phyloP scores from a whole-genome alignment of 345 rosid genomes.

The Populus euphratica region DNA sequence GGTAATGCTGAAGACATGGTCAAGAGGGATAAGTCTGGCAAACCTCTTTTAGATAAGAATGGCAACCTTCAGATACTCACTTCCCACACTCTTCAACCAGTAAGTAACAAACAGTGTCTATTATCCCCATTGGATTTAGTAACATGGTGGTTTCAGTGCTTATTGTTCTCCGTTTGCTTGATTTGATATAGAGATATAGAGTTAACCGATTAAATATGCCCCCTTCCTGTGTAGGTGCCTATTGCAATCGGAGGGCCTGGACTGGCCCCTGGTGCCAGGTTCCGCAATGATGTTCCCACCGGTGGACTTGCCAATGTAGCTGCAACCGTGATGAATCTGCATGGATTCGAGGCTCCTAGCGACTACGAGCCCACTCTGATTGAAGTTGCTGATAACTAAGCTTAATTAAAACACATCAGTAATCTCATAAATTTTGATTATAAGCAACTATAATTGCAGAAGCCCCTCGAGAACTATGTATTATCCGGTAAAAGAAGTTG shows the following conservation, averaged over 20 bases:
- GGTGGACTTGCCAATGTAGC: conserved; percentile 94
- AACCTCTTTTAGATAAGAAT: conserved; percentile 59
- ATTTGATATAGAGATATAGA: background rate
- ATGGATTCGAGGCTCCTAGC: conserved; percentile 74
- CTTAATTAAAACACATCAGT: too few relatives aligned
- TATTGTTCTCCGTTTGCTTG: background rate
- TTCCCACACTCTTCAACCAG: conserved; percentile 92
- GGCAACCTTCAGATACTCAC: conserved; percentile 88
- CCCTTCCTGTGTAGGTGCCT: conserved; percentile 53
- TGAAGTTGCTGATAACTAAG: conserved; percentile 56
- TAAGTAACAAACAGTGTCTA: conserved; percentile 34
- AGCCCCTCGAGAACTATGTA: background rate
- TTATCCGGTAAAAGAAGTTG: conserved; percentile 1
- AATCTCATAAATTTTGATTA: background rate
- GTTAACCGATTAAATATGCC: background rate
- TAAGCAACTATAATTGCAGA: conserved; percentile 9
- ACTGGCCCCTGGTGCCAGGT: conserved; percentile 52
- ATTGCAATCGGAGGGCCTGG: conserved; percentile 97
- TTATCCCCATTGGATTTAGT: background rate
- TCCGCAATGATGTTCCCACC: conserved; percentile 57
- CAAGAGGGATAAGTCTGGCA: conserved; percentile 77
- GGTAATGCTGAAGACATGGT: conserved; percentile 99
- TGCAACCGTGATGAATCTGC: conserved; percentile 94
- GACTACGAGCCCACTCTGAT: conserved; percentile 85
- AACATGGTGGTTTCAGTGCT: background rate